Evolutionary conservation across 352 stramenopile species (phyloP), one percentile per base, ranked within the genome.

Genomic region (Phytophthora agathidicida): DNA sequence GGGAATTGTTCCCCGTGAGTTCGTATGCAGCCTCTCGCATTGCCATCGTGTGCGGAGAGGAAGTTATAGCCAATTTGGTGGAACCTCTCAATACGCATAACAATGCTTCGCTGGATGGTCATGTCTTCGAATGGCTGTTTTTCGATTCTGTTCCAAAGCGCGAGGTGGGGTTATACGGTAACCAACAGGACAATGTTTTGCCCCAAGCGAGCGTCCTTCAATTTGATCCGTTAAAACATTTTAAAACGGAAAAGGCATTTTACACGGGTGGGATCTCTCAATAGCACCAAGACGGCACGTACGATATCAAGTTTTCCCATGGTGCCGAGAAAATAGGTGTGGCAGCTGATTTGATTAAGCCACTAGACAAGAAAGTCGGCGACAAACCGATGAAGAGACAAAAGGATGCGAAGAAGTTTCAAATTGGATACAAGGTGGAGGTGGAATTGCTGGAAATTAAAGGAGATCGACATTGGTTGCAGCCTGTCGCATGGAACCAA

Each of bases 401-500:
- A n/a, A n/a, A n/a, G n/a, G n/a, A n/a, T n/a, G n/a, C n/a, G n/a
- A n/a, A n/a, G n/a, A n/a, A n/a, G n/a, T n/a, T n/a, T n/a, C n/a
- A n/a, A n/a, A n/a, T n/a, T n/a, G n/a, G n/a, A n/a, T n/a, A n/a
- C n/a, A n/a, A n/a, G n/a, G n/a, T n/a, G n/a, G n/a, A n/a, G n/a
- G n/a, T n/a, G n/a, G n/a, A n/a, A n/a, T 30, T 50, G 14, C 13
- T 11, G 33, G 28, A 57, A 36, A 60, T 73, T 31, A 46, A 38
- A 46, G 51, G 42, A 49, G 19, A 73, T 37, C 14, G 20, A 20
- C 57, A 32, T 26, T 74, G 59, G 59, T 50, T 74, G 38, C 46
- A 73, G 43, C 65, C 59, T 19, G 37, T 39, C 30, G 51, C 28
- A 35, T 65, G 64, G 64, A 65, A 58, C 14, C 58, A 69, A 65